These are phyloP conservation scores for Tillandsia leiboldiana DNA, from an alignment of 176 grass and related monocot genomes.

Conservation along the genomic window DNA sequence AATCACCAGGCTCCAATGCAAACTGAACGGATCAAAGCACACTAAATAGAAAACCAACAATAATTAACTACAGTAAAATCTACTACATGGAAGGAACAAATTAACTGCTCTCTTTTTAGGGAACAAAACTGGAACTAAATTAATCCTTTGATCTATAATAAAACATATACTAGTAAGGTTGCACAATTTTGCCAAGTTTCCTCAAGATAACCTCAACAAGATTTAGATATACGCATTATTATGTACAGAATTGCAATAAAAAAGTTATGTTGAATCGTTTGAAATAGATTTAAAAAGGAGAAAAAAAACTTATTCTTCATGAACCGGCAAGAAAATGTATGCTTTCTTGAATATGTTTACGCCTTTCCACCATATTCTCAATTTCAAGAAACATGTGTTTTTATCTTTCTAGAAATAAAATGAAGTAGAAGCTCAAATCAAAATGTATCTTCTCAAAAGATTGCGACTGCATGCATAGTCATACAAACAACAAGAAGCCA, in stretches of 20 bases:
- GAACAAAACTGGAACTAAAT: background rate
- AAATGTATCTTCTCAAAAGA: background rate
- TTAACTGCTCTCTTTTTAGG: background rate
- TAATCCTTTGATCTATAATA: background rate
- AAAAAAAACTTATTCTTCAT: slow-evolving; percentile 45
- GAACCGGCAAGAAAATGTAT: slow-evolving; percentile 76
- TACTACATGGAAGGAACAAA: no score
- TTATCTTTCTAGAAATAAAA: slow-evolving; percentile 47
- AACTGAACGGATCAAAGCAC: slow-evolving; percentile 38
- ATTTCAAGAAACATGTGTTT: slow-evolving; percentile 39
- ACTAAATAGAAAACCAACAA: slow-evolving; percentile 6
- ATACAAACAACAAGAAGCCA: background rate
- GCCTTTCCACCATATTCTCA: slow-evolving; percentile 94
- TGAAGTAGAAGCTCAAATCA: slow-evolving; percentile 12
- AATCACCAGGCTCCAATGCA: slow-evolving; percentile 91
- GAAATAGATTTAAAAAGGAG: background rate
- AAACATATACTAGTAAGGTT: background rate
- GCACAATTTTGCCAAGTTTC: no score
- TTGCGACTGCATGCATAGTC: background rate
- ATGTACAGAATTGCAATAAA: no score
- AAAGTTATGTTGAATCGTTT: no score
- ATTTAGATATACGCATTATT: no score
- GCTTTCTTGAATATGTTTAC: slow-evolving; percentile 71
- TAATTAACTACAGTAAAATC: no score
- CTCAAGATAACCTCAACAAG: background rate